Percentiles rank a stretch among this genome's conserved stretches.
Conservation (phyloP, 345 rosid species). For the Schrenkiella parvula region DNA sequence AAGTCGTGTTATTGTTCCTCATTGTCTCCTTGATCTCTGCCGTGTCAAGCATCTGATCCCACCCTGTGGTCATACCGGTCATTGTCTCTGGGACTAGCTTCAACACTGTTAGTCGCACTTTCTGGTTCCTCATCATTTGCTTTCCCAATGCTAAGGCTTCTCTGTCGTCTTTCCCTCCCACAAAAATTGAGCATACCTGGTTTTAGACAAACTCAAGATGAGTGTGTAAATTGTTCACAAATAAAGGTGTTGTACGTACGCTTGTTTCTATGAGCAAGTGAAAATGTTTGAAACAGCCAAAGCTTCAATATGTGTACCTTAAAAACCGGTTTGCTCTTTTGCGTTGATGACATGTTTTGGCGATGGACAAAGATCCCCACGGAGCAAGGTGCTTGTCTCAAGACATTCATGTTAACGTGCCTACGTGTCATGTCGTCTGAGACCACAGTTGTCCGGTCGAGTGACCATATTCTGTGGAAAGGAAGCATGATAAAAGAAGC, state of each 20-base stretch:
- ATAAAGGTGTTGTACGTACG: neutral
- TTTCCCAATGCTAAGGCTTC: conserved; percentile 55
- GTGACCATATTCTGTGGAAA: conserved; percentile 48
- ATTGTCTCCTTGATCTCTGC: conserved; percentile 31
- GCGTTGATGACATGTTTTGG: neutral
- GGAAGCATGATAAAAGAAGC: conserved; percentile 52
- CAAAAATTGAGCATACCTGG: conserved; percentile 38
- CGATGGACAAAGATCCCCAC: conserved; percentile 48
- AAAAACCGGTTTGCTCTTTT: neutral
- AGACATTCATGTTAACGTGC: conserved; percentile 39
- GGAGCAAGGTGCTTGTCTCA: conserved; percentile 57
- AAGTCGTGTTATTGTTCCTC: neutral
- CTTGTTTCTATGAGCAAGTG: neutral
- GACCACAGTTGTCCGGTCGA: conserved; percentile 29
- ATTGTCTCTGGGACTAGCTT: conserved; percentile 13
- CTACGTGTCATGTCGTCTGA: conserved; percentile 33
- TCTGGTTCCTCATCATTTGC: conserved; percentile 40
- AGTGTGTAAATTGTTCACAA: neutral
- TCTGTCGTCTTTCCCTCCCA: conserved; percentile 60
- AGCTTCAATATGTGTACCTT: conserved; percentile 13
- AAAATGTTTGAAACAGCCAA: neutral
- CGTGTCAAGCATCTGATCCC: conserved; percentile 41
- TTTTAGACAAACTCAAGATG: conserved; percentile 11
- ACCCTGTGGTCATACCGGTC: conserved; percentile 3
- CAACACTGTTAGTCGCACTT: conserved; percentile 33